These are phyloP conservation scores for Phalaenopsis aphrodite DNA, from an alignment of 106 monocot genomes.

Conservation along the genomic window DNA sequence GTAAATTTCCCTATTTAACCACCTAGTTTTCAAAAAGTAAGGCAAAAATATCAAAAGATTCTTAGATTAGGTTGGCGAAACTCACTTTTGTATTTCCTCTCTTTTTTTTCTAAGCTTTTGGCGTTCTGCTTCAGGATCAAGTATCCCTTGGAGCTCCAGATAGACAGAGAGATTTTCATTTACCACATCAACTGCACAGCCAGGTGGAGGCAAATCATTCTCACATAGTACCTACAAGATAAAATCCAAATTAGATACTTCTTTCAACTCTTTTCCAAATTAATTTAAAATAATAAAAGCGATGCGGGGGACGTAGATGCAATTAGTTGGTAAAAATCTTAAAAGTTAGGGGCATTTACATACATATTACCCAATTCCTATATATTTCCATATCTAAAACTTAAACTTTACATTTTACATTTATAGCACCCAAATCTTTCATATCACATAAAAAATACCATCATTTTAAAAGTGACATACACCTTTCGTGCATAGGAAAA, in stretches of 20 bases:
- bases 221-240: constrained; percentile 32
- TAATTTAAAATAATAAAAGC: no score
- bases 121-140: constrained; percentile 63
- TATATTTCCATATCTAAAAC: no score
- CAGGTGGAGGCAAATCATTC: constrained; percentile 31
- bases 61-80: background rate
- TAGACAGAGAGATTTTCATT: constrained; percentile 59
- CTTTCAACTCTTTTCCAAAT: background rate
- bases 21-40: background rate
- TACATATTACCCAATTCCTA: no score
- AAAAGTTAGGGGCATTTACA: no score
- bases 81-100: constrained; percentile 72
- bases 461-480: no score
- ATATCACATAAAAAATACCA: no score
- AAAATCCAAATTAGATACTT: constrained; percentile 11
- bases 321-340: no score
- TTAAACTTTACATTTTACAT: no score
- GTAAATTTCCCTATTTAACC: background rate
- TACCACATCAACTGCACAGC: constrained; percentile 57
- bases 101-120: constrained; percentile 72
- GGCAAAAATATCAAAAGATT: background rate
- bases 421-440: no score
- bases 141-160: constrained; percentile 50
- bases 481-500: no score
- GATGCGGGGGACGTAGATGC: no score